A percentile compares a stretch with the other conserved stretches of the same genome.
Evolutionary conservation across 257 asterid genomes (phyloP).

Genomic region (Lithospermum erythrorhizon): DNA sequence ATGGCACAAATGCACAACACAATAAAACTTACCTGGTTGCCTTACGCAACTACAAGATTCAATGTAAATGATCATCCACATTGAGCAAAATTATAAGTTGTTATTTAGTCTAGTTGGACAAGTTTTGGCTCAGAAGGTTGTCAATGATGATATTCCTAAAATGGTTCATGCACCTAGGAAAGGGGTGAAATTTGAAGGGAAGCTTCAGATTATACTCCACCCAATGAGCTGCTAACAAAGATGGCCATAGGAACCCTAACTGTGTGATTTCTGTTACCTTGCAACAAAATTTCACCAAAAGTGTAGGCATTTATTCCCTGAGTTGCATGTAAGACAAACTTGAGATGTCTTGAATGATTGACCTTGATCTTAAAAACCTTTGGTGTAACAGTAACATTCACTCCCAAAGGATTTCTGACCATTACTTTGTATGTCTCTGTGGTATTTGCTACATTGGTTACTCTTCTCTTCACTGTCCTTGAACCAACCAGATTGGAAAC

Average conservation of each 20-base stretch:
- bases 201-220: slow-evolving; percentile 53
- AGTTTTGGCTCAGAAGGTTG: slow-evolving; percentile 63
- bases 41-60: too few species aligned
- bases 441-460: slow-evolving; percentile 37
- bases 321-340: slow-evolving; percentile 32
- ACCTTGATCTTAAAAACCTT: slow-evolving; percentile 27
- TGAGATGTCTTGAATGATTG: slow-evolving; percentile 36
- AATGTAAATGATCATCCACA: too few species aligned
- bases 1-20: too few species aligned
- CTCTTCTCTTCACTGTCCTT: slow-evolving; percentile 38
- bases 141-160: slow-evolving; percentile 76
- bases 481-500: slow-evolving; percentile 51
- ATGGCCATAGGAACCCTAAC: slow-evolving; percentile 50
- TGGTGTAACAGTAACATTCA: slow-evolving; percentile 30
- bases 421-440: slow-evolving; percentile 40
- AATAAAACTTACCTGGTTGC: too few species aligned
- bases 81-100: background rate
- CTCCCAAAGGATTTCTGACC: slow-evolving; percentile 45
- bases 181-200: slow-evolving; percentile 63
- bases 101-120: slow-evolving; percentile 29
- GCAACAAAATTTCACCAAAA: slow-evolving; percentile 45
- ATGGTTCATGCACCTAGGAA: slow-evolving; percentile 61
- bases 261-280: slow-evolving; percentile 33
- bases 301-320: slow-evolving; percentile 30
- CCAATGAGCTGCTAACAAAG: slow-evolving; percentile 27